phyloP scores from a whole-genome alignment of 169 alveolate genomes.

The Plasmodium vivax region DNA sequence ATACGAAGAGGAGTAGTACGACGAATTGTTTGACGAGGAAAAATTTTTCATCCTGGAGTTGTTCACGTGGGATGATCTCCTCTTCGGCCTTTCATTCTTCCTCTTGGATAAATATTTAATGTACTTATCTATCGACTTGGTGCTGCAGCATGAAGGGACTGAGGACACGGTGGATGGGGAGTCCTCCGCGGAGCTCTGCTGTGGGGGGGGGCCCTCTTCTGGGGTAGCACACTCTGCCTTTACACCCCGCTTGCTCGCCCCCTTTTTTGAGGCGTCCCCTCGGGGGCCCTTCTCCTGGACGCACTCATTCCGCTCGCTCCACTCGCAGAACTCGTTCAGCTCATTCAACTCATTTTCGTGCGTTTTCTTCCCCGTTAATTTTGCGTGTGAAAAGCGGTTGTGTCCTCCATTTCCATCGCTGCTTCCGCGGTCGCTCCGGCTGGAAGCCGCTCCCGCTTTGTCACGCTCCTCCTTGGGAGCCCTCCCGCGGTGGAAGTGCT shows the following conservation, averaged over 20 bases:
- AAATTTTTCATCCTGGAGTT: not conserved
- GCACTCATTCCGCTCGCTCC: not conserved
- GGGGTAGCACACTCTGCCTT: not conserved
- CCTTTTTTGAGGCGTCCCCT: not conserved
- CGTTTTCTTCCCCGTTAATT: not conserved
- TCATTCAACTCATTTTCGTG: not conserved
- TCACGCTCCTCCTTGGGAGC: not conserved
- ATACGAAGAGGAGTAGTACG: slow-evolving; percentile 1
- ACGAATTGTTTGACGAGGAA: not conserved
- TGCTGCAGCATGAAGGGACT: slow-evolving; percentile 51
- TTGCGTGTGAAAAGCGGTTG: not conserved
- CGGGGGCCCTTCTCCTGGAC: not conserved
- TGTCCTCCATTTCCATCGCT: not conserved
- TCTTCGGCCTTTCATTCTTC: not conserved
- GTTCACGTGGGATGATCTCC: not conserved
- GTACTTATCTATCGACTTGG: slow-evolving; percentile 38
- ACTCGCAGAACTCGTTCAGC: not conserved
- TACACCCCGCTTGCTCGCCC: not conserved
- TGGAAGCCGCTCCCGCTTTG: not conserved
- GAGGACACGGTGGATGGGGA: slow-evolving; percentile 29
- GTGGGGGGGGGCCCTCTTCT: not conserved
- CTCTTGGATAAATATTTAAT: slow-evolving; percentile 45
- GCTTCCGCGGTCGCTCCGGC: not conserved
- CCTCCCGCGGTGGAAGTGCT: not conserved
- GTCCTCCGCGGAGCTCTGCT: not conserved